Base-by-base conservation (phyloP, 306 rosid species). In the Cucurbita moschata region DNA sequence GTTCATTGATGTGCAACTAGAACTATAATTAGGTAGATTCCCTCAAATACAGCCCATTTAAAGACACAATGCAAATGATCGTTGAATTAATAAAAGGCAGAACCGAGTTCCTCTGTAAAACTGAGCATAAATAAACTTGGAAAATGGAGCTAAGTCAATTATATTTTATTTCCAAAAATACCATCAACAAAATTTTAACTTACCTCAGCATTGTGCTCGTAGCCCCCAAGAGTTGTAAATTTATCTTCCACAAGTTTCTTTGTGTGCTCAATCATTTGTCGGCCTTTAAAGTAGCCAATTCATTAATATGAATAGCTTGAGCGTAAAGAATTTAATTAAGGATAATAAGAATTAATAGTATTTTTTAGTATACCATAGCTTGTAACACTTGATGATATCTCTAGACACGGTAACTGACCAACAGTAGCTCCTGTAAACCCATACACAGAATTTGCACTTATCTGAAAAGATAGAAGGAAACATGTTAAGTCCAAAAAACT, bases 351-450 rank as follows among this genome's bases (percentile, higher is more conserved):
- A 46, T 12, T 37, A 73, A 43, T 44, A 14, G 65, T 77, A 78
- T 46, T 39, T 66, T 43, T 63, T 82, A 51, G 67, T 56, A 69
- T 90, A 94, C 98, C 98, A 72, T 94, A 94, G 92, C 98, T 94
- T n/a, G 98, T 94, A 77, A 94, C 98, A 89, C 98, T 94, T 38
- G 98, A 94, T 14, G 98, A 94, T 86, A 94, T 94, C 89, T 86
- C 97, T 74, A 94, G 3, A 82, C 98, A 94, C 13, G 97, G 98
- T 75, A 94, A 85, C 83, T 90, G 98, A 69, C 94, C 97, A 73
- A 94, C 51, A 57, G 98, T 89, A 68, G 98, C 98, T 81, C 98
- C 98, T 11, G 98, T 94, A 84, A 94, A 90, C 80, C 97, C 98
- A 80, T 94, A 94, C 12, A 94, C 98, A 12, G 98, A 94, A 85